Conservation (phyloP, 2,329 filamentous ascomycete genomes). For the Fusarium verticillioides region DNA sequence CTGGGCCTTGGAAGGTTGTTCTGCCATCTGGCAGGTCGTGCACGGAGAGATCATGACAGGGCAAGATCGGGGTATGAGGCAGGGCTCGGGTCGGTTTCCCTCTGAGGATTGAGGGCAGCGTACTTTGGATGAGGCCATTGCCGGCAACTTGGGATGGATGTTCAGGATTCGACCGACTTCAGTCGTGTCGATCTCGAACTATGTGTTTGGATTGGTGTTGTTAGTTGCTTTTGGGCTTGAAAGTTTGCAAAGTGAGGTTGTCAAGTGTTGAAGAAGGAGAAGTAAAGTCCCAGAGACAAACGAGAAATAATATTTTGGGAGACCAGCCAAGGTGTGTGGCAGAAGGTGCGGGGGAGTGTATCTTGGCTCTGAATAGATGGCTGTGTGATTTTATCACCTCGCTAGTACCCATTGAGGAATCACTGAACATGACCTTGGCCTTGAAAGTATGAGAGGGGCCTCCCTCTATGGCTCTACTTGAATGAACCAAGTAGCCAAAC, state of each 20-base stretch:
- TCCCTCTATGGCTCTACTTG: conserved; percentile 6
- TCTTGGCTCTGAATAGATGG: conserved; percentile 45
- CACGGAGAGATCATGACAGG: conserved; percentile 39
- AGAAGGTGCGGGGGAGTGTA: conserved; percentile 42
- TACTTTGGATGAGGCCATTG: conserved; percentile 74
- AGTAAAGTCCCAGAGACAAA: conserved; percentile 44
- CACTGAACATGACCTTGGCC: conserved; percentile 32
- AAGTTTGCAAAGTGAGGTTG: conserved; percentile 26
- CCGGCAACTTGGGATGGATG: conserved; percentile 51
- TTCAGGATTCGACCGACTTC: conserved; percentile 49
- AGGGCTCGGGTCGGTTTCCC: conserved; percentile 37
- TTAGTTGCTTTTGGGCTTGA: conserved; percentile 31
- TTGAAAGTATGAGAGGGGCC: conserved; percentile 37
- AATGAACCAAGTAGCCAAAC: conserved; percentile 36
- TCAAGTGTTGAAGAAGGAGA: conserved; percentile 40
- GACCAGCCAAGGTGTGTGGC: conserved; percentile 45
- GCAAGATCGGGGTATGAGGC: conserved; percentile 19
- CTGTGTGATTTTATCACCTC: conserved; percentile 47
- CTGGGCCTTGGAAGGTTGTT: conserved; percentile 46
- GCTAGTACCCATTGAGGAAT: conserved; percentile 29
- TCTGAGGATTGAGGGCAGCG: conserved; percentile 42
- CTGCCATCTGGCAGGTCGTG: conserved; percentile 46
- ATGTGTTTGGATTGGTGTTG: conserved; percentile 37
- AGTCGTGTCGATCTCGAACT: conserved; percentile 48
- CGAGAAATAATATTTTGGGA: conserved; percentile 57